Evolutionary conservation across 306 rosid species (phyloP).

Genomic region (Castanospermum australe): DNA sequence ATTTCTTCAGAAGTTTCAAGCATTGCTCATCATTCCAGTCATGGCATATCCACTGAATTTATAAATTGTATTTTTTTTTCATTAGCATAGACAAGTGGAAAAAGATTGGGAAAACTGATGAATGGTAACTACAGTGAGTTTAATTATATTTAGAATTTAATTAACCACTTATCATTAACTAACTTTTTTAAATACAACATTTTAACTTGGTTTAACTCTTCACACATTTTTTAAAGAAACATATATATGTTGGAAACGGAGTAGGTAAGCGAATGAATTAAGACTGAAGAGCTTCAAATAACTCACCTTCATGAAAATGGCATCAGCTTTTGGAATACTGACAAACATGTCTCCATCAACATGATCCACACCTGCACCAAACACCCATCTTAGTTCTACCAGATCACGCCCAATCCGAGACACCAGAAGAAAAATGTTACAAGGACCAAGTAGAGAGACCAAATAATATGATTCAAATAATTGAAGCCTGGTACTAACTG

Average conservation of each 20-base stretch:
- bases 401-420: background rate
- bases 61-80: background rate
- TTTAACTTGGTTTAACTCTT: background rate
- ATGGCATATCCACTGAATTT: constrained; percentile 67
- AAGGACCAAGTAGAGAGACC: background rate
- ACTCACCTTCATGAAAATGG: constrained; percentile 81
- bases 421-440: background rate
- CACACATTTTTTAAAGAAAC: background rate
- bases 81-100: background rate
- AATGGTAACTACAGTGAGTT: background rate
- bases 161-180: too few relatives aligned
- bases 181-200: background rate
- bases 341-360: constrained; percentile 89
- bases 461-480: background rate
- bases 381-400: background rate
- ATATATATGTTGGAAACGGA: background rate
- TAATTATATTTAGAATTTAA: too few relatives aligned
- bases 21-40: constrained; percentile 89
- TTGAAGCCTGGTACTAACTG: background rate
- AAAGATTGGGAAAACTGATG: background rate
- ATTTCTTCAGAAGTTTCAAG: constrained; percentile 44
- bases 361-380: constrained; percentile 70
- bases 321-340: constrained; percentile 75
- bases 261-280: background rate
- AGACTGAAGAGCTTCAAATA: background rate